phyloP scores from a whole-genome alignment of 192 early-diverging fungal species.

The Physocladia obscura region DNA sequence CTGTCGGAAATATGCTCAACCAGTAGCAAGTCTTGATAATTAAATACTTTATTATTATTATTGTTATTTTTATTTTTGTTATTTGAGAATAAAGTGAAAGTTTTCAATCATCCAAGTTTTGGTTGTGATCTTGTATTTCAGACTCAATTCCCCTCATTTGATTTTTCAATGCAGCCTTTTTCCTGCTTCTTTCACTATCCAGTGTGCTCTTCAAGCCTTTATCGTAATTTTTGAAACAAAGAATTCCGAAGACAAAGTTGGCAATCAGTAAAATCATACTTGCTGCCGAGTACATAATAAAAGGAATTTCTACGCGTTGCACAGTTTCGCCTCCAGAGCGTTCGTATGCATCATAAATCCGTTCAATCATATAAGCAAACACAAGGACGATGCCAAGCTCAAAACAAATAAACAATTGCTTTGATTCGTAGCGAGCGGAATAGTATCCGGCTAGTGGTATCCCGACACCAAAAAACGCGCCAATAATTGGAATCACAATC shows the following conservation, averaged over 20 bases:
- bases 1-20: too few species aligned
- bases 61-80: too few species aligned
- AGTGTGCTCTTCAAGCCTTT: neutral
- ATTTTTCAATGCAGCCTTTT: too few species aligned
- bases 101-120: too few species aligned
- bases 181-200: neutral
- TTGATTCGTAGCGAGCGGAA: slow-evolving; percentile 4
- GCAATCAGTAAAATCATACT: neutral
- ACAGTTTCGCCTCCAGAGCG: neutral
- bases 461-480: neutral
- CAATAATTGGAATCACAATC: neutral
- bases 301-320: neutral
- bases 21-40: too few species aligned
- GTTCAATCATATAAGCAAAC: slow-evolving; percentile 8
- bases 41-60: too few species aligned
- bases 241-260: neutral
- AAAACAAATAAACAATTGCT: neutral
- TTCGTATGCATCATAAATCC: neutral
- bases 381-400: neutral
- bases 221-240: neutral
- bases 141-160: too few species aligned
- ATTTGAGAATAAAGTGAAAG: too few species aligned
- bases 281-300: neutral
- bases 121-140: too few species aligned
- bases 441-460: slow-evolving; percentile 6